Evolutionary conservation across 1,284 basidiomycete species (phyloP).

Genomic region (Naganishia liquefaciens): DNA sequence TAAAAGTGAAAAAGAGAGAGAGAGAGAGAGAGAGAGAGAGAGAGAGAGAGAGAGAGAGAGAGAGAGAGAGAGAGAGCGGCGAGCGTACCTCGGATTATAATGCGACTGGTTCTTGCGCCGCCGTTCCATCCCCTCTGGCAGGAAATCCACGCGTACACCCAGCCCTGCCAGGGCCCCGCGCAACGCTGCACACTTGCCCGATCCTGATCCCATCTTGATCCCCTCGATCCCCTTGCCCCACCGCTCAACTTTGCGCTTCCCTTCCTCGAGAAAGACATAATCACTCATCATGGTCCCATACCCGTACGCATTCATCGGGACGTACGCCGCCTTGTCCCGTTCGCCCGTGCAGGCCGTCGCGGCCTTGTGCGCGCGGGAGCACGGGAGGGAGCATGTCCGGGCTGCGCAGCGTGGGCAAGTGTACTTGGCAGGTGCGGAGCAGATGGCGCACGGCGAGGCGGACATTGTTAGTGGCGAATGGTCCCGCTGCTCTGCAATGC

Average conservation of each 20-base stretch:
- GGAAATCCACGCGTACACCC: conserved; percentile 65
- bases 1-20: too few species aligned
- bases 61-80: conserved; percentile 35
- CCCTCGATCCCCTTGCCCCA: conserved; percentile 70
- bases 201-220: conserved; percentile 38
- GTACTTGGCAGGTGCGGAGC: conserved; percentile 61
- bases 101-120: conserved; percentile 72
- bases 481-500: too few species aligned
- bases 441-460: conserved; percentile 10
- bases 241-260: conserved; percentile 67
- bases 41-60: too few species aligned
- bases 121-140: conserved; percentile 79
- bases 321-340: conserved; percentile 70
- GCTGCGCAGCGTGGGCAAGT: conserved; percentile 74
- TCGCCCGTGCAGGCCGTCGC: conserved; percentile 67
- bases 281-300: conserved; percentile 83
- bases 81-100: conserved; percentile 72
- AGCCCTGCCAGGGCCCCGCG: conserved; percentile 67
- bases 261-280: conserved; percentile 77
- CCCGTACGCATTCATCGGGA: conserved; percentile 75
- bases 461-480: neutral
- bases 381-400: conserved; percentile 71
- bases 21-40: too few species aligned
- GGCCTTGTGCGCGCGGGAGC: conserved; percentile 70
- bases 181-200: conserved; percentile 57